Evolutionary conservation across 306 rosid genomes (phyloP).

Genomic region (Mimosa pudica): DNA sequence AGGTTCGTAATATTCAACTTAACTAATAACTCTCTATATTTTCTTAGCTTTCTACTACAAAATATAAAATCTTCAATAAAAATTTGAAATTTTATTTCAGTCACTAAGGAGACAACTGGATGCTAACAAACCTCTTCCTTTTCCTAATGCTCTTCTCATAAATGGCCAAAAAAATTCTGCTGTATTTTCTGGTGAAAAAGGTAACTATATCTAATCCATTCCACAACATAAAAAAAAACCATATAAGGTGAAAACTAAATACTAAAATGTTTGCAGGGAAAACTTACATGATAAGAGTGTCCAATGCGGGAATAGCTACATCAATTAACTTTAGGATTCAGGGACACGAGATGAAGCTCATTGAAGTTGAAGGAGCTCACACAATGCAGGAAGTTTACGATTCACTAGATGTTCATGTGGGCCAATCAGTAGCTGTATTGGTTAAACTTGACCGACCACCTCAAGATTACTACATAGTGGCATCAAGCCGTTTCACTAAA

Average conservation of each 20-base stretch:
- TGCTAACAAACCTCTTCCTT: constrained; percentile 55
- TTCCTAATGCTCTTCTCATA: constrained; percentile 71
- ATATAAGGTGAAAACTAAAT: neutral
- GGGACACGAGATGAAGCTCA: constrained; percentile 56
- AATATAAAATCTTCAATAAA: neutral
- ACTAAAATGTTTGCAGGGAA: constrained; percentile 45
- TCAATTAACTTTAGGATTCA: constrained; percentile 78
- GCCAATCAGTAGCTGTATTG: constrained; percentile 70
- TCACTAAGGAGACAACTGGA: constrained; percentile 55
- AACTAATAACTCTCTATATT: neutral
- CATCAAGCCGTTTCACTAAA: constrained; percentile 65
- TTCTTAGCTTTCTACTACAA: neutral
- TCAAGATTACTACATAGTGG: constrained; percentile 58
- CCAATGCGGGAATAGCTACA: constrained; percentile 69
- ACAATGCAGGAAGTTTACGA: constrained; percentile 67
- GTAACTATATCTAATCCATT: constrained; percentile 30
- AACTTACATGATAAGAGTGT: constrained; percentile 74
- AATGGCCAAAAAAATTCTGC: constrained; percentile 47
- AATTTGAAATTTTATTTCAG: constrained; percentile 36
- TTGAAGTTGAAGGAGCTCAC: constrained; percentile 91
- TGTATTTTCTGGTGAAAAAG: constrained; percentile 53
- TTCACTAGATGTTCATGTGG: constrained; percentile 72
- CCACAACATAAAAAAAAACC: neutral
- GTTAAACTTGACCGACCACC: constrained; percentile 40
- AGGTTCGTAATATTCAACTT: constrained; percentile 40